Evolutionary conservation across 805 yeast genomes (phyloP).

Genomic region (Trichomonascus vanleenenianus): DNA sequence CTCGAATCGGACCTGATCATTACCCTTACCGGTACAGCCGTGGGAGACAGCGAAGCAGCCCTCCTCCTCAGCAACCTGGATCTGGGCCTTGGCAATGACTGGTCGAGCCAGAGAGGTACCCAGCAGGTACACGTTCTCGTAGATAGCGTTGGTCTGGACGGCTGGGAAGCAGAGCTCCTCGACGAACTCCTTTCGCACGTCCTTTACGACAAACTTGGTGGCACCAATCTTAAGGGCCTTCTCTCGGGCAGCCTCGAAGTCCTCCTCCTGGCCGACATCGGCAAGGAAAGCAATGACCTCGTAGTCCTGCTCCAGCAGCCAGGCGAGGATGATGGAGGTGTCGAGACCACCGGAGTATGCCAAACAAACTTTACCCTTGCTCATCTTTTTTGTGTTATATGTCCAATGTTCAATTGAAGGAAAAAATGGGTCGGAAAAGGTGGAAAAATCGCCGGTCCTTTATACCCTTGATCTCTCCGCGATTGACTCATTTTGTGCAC

Average conservation of each 20-base stretch:
- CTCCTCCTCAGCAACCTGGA: constrained; percentile 90
- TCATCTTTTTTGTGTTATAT: constrained; percentile 43
- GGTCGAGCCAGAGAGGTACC: constrained; percentile 99
- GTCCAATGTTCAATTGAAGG: background rate
- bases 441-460: no score
- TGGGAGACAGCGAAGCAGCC: constrained; percentile 98
- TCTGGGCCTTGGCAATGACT: constrained; percentile 96
- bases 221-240: constrained; percentile 98
- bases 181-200: constrained; percentile 91
- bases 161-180: constrained; percentile 93
- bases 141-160: constrained; percentile 93
- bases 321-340: constrained; percentile 94
- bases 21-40: constrained; percentile 99
- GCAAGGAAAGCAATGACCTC: constrained; percentile 98
- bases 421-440: no score
- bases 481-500: background rate
- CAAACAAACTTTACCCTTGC: constrained; percentile 97
- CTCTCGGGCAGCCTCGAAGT: constrained; percentile 92
- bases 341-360: constrained; percentile 99
- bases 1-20: constrained; percentile 98
- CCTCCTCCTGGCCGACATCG: constrained; percentile 98
- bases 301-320: constrained; percentile 96
- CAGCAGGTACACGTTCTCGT: constrained; percentile 91
- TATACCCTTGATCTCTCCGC: background rate
- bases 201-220: constrained; percentile 86